Base-by-base conservation (phyloP, 2,329 filamentous ascomycete genomes). In the Spiromastix sp. region DNA sequence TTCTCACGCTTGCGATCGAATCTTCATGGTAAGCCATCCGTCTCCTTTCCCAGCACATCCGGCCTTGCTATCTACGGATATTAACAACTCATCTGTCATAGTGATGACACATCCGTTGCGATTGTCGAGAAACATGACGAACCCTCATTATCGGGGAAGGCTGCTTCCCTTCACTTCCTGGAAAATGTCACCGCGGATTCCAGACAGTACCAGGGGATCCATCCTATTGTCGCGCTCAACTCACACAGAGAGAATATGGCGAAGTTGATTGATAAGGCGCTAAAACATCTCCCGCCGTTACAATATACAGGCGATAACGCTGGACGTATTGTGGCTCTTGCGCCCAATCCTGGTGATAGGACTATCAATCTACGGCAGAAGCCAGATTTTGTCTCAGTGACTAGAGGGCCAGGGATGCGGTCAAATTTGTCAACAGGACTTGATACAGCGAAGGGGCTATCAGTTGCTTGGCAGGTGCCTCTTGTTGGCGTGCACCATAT, bases 61-160 rank as follows among this genome's bases (percentile, higher is more conserved):
- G n/a, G n/a, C n/a, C n/a, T n/a, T n/a, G n/a, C n/a, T n/a, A n/a
- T n/a, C n/a, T n/a, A n/a, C n/a, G n/a, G n/a, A n/a, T n/a, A n/a
- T n/a, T n/a, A n/a, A n/a, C n/a, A n/a, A n/a, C n/a, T n/a, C n/a
- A n/a, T n/a, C n/a, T n/a, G n/a, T n/a, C n/a, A 3, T 34, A 68
- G 89, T 68, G 89, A 96, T 61, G 89, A 96, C 64, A 94, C 87
- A 1, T 87, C 82, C 39, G 86, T 95, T 13, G 81, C 89, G 19
- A 61, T 96, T 31, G 68, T 95, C 25, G 74, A 83, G 36, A 79
- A 77, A 47, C 49, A 59, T 19, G 43, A 45, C 33, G 21, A 18
- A 4, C n/a, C 12, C 15, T 18, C 21, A 15, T 29, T 27, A 11
- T 30, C 27, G 11, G 10, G 16, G 15, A 12, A 5, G 9, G 37